These are phyloP conservation scores for Globisporangium lucens DNA, from an alignment of 352 stramenopile genomes.

Conservation along the genomic window DNA sequence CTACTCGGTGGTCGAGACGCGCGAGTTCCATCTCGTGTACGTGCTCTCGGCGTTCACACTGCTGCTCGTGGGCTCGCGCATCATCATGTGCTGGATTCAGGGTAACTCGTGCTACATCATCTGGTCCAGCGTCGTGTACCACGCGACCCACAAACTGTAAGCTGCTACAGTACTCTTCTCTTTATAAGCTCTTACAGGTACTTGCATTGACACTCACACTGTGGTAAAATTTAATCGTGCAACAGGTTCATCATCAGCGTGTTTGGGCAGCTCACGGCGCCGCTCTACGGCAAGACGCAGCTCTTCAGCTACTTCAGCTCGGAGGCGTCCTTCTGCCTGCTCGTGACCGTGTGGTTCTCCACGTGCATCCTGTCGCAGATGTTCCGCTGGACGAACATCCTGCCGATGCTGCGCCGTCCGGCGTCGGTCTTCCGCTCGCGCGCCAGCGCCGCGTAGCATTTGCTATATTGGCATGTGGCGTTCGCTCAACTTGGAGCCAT, in stretches of 20 bases:
- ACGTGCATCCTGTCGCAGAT: slow-evolving; percentile 88
- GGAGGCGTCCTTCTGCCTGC: slow-evolving; percentile 74
- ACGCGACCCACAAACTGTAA: slow-evolving; percentile 86
- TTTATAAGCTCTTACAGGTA: background rate
- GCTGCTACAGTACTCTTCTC: slow-evolving; percentile 3
- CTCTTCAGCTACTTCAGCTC: slow-evolving; percentile 87
- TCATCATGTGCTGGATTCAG: slow-evolving; percentile 91
- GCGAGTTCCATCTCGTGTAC: slow-evolving; percentile 75
- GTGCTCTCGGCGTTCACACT: slow-evolving; percentile 78
- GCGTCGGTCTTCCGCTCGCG: slow-evolving; percentile 30
- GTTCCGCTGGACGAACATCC: slow-evolving; percentile 79
- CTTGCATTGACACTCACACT: background rate
- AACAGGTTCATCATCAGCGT: slow-evolving; percentile 84
- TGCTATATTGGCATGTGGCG: background rate
- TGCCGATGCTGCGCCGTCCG: slow-evolving; percentile 59
- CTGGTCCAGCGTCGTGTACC: slow-evolving; percentile 86
- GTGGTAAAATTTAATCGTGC: background rate
- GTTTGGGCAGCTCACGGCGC: slow-evolving; percentile 82
- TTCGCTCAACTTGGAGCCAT: background rate
- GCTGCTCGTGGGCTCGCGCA: slow-evolving; percentile 74
- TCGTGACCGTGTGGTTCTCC: slow-evolving; percentile 88
- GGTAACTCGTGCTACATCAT: slow-evolving; percentile 87
- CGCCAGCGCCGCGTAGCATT: slow-evolving; percentile 35
- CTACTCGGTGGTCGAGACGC: slow-evolving; percentile 76
- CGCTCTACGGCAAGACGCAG: slow-evolving; percentile 76